A percentile compares a stretch with the other conserved stretches of the same genome.
phyloP scores from a whole-genome alignment of 2,329 filamentous ascomycete genomes.

The Ophiognomonia clavigignenti-juglandacearum region DNA sequence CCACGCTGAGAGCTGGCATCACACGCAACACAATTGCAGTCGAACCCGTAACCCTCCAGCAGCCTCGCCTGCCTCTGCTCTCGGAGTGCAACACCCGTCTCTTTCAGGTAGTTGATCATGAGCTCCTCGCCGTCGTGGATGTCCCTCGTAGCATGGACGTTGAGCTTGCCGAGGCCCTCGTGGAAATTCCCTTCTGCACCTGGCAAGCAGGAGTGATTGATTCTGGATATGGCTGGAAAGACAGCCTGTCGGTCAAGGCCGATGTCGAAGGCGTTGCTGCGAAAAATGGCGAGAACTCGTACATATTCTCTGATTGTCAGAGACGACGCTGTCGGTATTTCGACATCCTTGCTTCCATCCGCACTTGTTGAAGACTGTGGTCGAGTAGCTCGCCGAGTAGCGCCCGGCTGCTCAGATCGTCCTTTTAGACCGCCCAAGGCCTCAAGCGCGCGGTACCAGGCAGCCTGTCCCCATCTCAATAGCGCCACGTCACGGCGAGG shows the following conservation, averaged over 20 bases:
- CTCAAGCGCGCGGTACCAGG: background rate
- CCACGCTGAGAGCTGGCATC: background rate
- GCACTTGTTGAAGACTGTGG: too few relatives aligned
- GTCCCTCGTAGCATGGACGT: background rate
- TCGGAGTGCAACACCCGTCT: background rate
- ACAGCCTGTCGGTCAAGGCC: background rate
- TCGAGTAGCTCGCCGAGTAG: too few relatives aligned
- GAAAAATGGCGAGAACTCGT: background rate
- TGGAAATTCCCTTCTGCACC: slow-evolving; percentile 21
- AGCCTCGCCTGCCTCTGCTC: background rate
- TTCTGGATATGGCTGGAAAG: slow-evolving; percentile 6
- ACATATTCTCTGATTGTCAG: background rate
- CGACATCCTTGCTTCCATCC: background rate
- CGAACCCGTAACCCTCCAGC: background rate
- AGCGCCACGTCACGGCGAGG: background rate
- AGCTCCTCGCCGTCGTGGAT: background rate
- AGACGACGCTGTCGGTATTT: background rate
- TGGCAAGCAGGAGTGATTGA: slow-evolving; percentile 25
- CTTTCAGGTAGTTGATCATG: background rate
- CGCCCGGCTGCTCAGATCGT: too few relatives aligned
- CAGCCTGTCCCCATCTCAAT: background rate
- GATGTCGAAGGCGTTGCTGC: slow-evolving; percentile 1
- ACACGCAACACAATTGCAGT: background rate
- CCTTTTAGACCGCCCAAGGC: background rate
- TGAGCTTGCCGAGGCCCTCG: background rate